Evolutionary conservation across 352 stramenopile species (phyloP).

Genomic region (Globisporangium emineosum): DNA sequence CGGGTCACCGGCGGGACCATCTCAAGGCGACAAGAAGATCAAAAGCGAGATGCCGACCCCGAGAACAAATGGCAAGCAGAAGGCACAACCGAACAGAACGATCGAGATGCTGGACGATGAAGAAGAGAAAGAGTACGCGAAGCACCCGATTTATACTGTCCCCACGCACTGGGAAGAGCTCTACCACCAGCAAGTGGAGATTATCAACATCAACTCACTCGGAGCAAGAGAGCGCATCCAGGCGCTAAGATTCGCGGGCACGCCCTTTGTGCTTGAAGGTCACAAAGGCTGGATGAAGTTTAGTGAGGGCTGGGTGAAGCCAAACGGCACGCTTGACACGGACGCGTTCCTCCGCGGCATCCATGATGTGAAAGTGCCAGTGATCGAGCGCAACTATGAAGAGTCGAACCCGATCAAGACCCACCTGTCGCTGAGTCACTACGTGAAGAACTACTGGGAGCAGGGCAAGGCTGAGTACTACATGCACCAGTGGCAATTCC

Average conservation of each 20-base stretch:
- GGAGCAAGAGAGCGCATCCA: slow-evolving; percentile 58
- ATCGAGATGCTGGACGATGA: slow-evolving; percentile 13
- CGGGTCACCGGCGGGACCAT: neutral
- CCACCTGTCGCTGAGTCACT: slow-evolving; percentile 61
- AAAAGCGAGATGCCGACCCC: neutral
- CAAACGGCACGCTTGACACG: slow-evolving; percentile 52
- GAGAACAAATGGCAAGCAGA: slow-evolving; percentile 7
- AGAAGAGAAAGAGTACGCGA: slow-evolving; percentile 30
- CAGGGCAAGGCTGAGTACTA: slow-evolving; percentile 85
- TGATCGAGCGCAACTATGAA: slow-evolving; percentile 79
- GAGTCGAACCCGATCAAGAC: slow-evolving; percentile 77
- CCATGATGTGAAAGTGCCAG: slow-evolving; percentile 74
- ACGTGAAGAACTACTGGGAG: slow-evolving; percentile 82
- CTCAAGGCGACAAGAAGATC: slow-evolving; percentile 15
- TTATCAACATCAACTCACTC: slow-evolving; percentile 58
- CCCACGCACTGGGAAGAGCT: slow-evolving; percentile 72
- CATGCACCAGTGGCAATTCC: slow-evolving; percentile 96
- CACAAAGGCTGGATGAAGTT: slow-evolving; percentile 67
- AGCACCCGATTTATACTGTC: slow-evolving; percentile 59
- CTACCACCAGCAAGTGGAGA: slow-evolving; percentile 55
- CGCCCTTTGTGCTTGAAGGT: slow-evolving; percentile 70
- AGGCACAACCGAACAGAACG: slow-evolving; percentile 12
- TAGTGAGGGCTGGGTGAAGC: slow-evolving; percentile 56
- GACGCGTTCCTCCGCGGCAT: slow-evolving; percentile 61
- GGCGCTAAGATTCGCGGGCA: slow-evolving; percentile 59